A percentile compares a stretch with the other conserved stretches of the same genome.
Conservation (phyloP, 2,329 filamentous ascomycete species). For the Ascochyta rabiei region DNA sequence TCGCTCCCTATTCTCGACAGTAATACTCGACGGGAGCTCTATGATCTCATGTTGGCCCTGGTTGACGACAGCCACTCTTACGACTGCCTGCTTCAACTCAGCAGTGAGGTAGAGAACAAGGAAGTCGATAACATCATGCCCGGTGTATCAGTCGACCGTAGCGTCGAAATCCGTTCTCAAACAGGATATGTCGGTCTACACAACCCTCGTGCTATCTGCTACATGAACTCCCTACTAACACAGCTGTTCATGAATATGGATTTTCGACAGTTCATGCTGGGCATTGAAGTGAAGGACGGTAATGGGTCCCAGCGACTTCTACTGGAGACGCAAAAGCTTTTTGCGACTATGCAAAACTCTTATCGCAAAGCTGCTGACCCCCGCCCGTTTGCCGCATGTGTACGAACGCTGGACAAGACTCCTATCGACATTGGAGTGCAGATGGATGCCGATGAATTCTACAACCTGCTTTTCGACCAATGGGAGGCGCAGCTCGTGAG, state of each 20-base stretch:
- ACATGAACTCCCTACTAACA: constrained; percentile 91
- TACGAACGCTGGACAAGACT: constrained; percentile 81
- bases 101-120: constrained; percentile 24
- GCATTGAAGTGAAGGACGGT: constrained; percentile 58
- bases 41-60: constrained; percentile 43
- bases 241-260: constrained; percentile 95
- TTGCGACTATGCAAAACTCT: constrained; percentile 84
- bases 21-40: constrained; percentile 44
- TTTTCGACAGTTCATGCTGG: constrained; percentile 84
- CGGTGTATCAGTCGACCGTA: constrained; percentile 61
- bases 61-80: constrained; percentile 41
- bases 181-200: constrained; percentile 88
- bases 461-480: constrained; percentile 88
- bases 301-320: constrained; percentile 70
- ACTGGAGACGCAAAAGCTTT: constrained; percentile 77
- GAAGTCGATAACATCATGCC: constrained; percentile 65
- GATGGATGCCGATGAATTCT: constrained; percentile 99
- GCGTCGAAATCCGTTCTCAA: constrained; percentile 71
- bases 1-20: constrained; percentile 44
- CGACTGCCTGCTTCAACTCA: constrained; percentile 37
- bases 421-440: constrained; percentile 86
- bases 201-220: constrained; percentile 95
- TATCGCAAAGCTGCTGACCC: constrained; percentile 77
- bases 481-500: constrained; percentile 82
- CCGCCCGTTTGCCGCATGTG: constrained; percentile 71